Base-by-base conservation (phyloP, 2,329 filamentous ascomycete species). In the Venturia carpophila region DNA sequence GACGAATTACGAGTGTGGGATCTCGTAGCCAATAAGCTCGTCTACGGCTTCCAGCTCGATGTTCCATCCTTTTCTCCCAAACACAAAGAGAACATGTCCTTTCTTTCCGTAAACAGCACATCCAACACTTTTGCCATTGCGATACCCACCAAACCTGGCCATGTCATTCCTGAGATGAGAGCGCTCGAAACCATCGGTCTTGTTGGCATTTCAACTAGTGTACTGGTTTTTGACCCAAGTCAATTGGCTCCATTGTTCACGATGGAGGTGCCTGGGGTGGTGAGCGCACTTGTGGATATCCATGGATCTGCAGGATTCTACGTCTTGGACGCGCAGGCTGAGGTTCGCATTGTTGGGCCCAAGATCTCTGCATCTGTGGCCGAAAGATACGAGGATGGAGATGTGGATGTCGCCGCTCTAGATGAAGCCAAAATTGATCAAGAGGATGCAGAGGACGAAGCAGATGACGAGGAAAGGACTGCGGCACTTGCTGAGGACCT, bases 1-100 rank as follows among this genome's bases (percentile, higher is more conserved):
- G 82, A 88, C 55, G 83, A 85, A 37, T 80, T 97, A 10, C 81
- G 85, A 49, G 87, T 96, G 43, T 96, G 91, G 80, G 90, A 99
- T 74, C 83, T 95, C 13, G 90, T 97, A 9, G 82, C 86, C 62
- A 90, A 96, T 70, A 83, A 87, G 69, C 80, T 92, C 60, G 83
- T 84, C 43, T 91, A 88, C 71, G 85, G 84, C 61, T 80, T 89
- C 62, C 78, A 82, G 34, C 77, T 92, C 17, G 79, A 76, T 47
- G 74, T 27, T 79, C 74, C n/a, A 73, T 75, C 66, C 73, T 43
- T 74, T 67, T 66, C 70, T 63, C 67, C 69, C 52, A 66, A 67
- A 47, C 74, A 77, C 52, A 76, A 77, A 62, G 73, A 76, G 66
- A 74, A 83, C 47, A 72, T 74, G 34, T 69, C 64, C 24, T 87